A percentile compares a stretch with the other conserved stretches of the same genome.
Conservation (phyloP, 441 rosid species). For the Erodium trifolium region DNA sequence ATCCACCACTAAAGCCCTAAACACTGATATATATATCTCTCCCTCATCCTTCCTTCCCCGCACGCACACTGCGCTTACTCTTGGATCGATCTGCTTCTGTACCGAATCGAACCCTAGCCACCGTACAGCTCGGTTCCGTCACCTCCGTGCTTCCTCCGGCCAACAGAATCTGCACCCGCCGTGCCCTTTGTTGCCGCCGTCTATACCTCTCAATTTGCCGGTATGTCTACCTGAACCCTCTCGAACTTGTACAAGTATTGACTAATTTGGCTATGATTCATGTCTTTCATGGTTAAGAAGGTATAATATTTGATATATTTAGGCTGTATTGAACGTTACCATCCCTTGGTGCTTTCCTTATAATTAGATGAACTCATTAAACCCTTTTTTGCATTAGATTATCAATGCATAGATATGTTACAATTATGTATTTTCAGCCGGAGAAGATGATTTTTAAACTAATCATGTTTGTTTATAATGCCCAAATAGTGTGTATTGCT, state of each 20-base stretch:
- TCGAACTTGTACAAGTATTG: background rate
- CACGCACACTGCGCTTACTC: too few relatives aligned
- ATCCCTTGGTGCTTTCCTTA: background rate
- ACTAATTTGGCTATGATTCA: background rate
- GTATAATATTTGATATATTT: background rate
- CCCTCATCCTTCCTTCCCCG: too few relatives aligned
- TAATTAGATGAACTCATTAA: background rate
- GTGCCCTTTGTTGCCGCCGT: too few relatives aligned
- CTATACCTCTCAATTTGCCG: background rate
- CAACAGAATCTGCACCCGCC: too few relatives aligned
- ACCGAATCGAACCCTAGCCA: too few relatives aligned
- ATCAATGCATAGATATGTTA: background rate
- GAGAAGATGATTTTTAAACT: background rate
- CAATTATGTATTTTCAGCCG: background rate
- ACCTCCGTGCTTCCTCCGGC: too few relatives aligned
- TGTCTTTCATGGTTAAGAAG: background rate
- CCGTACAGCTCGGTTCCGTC: too few relatives aligned
- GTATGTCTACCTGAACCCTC: background rate
- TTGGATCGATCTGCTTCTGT: too few relatives aligned
- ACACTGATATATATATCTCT: too few relatives aligned
- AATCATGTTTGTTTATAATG: too few relatives aligned
- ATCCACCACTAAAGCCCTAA: too few relatives aligned
- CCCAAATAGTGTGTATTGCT: too few relatives aligned
- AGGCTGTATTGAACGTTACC: background rate
- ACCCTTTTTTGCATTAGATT: background rate